These are phyloP conservation scores for Cryphonectria nitschkei DNA, from an alignment of 2,329 filamentous ascomycete genomes.

Conservation along the genomic window DNA sequence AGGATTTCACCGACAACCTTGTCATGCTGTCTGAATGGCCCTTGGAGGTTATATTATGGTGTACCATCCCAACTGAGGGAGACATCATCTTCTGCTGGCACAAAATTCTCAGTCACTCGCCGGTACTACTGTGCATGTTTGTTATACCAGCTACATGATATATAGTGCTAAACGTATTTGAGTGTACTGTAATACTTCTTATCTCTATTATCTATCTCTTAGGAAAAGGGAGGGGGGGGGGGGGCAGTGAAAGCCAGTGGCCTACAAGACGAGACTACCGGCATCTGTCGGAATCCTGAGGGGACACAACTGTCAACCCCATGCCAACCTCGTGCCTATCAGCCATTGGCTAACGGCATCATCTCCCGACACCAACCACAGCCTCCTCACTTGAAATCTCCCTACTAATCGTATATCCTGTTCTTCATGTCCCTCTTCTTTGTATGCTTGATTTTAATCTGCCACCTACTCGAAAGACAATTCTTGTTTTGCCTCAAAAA, in stretches of 20 bases:
- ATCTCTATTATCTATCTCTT: background rate
- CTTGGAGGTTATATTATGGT: background rate
- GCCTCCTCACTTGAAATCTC: background rate
- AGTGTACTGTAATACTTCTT: background rate
- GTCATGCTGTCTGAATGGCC: background rate
- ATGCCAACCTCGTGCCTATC: too few relatives aligned
- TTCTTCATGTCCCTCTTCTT: background rate
- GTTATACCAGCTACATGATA: background rate
- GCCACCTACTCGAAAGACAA: background rate
- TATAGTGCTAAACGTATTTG: background rate
- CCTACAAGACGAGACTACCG: too few relatives aligned
- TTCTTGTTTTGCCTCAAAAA: background rate
- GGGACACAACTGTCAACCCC: too few relatives aligned
- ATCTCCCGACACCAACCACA: background rate
- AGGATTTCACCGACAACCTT: background rate
- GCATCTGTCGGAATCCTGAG: too few relatives aligned
- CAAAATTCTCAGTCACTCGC: background rate
- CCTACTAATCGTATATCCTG: background rate
- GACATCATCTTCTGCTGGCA: background rate
- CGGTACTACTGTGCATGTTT: background rate
- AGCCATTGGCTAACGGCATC: too few relatives aligned
- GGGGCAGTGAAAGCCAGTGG: too few relatives aligned
- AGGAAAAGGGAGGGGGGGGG: too few relatives aligned
- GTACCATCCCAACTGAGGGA: background rate
- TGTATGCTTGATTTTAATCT: background rate